Percentiles rank a stretch among this genome's conserved stretches.
Conservation (phyloP, 2,329 filamentous ascomycete genomes). For the Sarocladium kiliense region DNA sequence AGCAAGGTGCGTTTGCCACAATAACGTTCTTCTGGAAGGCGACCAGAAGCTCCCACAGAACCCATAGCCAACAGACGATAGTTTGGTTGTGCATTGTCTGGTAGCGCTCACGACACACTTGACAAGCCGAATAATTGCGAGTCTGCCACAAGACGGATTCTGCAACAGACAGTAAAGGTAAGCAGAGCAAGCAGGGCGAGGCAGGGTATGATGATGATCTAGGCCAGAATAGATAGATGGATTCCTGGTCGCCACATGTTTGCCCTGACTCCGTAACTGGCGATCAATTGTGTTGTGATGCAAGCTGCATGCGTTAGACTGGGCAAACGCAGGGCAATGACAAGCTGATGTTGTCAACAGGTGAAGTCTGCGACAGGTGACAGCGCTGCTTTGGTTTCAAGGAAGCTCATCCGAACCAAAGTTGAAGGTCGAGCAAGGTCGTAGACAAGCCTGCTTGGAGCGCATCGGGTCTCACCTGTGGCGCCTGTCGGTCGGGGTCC, state of each 20-base stretch:
- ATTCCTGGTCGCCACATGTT: conserved; percentile 1
- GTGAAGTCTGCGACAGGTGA: neutral
- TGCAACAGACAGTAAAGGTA: no score
- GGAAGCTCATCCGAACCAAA: neutral
- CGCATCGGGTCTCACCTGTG: neutral
- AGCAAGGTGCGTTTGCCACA: conserved; percentile 7
- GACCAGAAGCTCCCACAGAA: conserved; percentile 3
- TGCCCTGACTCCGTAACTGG: neutral
- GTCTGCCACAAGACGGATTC: no score
- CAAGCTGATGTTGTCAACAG: neutral
- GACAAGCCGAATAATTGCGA: no score
- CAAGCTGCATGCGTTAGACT: neutral
- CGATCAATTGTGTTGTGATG: neutral
- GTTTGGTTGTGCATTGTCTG: no score
- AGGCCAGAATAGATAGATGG: neutral
- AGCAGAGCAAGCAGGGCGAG: neutral
- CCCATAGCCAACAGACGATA: neutral
- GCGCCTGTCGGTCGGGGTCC: neutral
- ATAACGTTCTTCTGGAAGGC: conserved; percentile 8
- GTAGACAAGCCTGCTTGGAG: neutral
- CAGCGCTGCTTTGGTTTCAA: neutral
- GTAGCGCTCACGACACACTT: no score
- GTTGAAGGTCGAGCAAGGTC: neutral
- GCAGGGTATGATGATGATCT: neutral
- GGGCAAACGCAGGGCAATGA: neutral